Base-by-base conservation (phyloP, 441 rosid species). In the Biscutella laevigata region DNA sequence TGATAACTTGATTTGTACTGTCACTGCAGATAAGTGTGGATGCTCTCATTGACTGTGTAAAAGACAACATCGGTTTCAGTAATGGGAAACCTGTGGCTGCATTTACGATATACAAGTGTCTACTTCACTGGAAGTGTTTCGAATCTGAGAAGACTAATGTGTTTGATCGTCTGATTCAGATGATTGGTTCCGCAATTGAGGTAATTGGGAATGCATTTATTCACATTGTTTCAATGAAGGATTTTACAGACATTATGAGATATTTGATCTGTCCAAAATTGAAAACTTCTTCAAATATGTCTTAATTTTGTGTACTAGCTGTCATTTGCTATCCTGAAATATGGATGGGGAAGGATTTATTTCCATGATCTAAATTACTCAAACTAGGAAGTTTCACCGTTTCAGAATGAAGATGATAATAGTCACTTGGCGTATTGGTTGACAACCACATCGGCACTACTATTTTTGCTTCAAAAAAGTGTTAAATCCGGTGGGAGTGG, bases 171-270 rank as follows among this genome's bases (percentile, higher is more conserved):
- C 92, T 94, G 41, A 80, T 89, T 82, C 96, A 89, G 73, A 80
- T 86, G 94, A 86, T 94, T 75, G 99, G 99, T 74, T 84, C 91
- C 52, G 90, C 92, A 21, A 84, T 94, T 57, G 97, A 89, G 97
- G 99, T 89, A 70, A 68, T 35, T 47, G 30, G 46, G 42, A 57
- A 47, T 35, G 46, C 32, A 26, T 43, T 45, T 36, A 30, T 36
- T 10, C 14, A 52, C 17, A n/a, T 41, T 62, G n/a, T 59, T 34
- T 60, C 39, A n/a, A 3, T 15, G 14, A n/a, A n/a, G n/a, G n/a
- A n/a, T n/a, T n/a, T n/a, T n/a, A n/a, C n/a, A n/a, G n/a, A n/a
- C n/a, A n/a, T n/a, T n/a, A n/a, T n/a, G n/a, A n/a, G n/a, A n/a
- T n/a, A n/a, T n/a, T n/a, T n/a, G n/a, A n/a, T n/a, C n/a, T n/a